These are phyloP conservation scores for Plectosphaerella cucumerina DNA, from an alignment of 2,329 filamentous ascomycete species.

Conservation along the genomic window DNA sequence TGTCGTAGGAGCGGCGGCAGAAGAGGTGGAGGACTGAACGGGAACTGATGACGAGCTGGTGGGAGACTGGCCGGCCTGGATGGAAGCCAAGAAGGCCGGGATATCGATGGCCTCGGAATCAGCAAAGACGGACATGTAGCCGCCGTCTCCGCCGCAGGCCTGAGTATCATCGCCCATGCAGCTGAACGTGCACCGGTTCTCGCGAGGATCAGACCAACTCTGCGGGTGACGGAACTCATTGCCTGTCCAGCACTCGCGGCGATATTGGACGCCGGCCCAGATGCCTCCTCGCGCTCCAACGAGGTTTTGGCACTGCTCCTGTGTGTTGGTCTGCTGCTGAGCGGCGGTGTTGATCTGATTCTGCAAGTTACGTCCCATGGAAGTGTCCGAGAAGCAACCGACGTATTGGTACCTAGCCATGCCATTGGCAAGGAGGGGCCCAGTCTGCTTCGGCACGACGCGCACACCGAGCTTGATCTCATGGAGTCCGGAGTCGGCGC, in stretches of 20 bases:
- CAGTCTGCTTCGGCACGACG: conserved; percentile 26
- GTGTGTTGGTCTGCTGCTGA: conserved; percentile 21
- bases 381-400: conserved; percentile 33
- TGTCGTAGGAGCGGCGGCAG: conserved; percentile 1
- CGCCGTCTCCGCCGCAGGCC: conserved; percentile 25
- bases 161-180: conserved; percentile 20
- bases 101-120: conserved; percentile 19
- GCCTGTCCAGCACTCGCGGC: conserved; percentile 23
- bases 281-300: conserved; percentile 22
- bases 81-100: conserved; percentile 11
- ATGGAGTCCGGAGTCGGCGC: conserved; percentile 28
- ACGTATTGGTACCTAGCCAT: conserved; percentile 26
- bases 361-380: conserved; percentile 24
- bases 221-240: conserved; percentile 15
- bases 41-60: conserved; percentile 24
- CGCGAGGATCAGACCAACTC: conserved; percentile 17
- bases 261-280: conserved; percentile 29
- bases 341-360: conserved; percentile 19
- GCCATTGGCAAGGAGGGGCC: conserved; percentile 27
- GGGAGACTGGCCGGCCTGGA: conserved; percentile 3
- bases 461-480: conserved; percentile 26
- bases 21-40: conserved; percentile 20
- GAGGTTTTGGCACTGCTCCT: conserved; percentile 26
- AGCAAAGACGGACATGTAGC: conserved; percentile 24
- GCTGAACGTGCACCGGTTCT: conserved; percentile 4